Evolutionary conservation across 2,329 filamentous ascomycete genomes (phyloP), one percentile per base, ranked within the genome.

Genomic region (Lojkania enalia): DNA sequence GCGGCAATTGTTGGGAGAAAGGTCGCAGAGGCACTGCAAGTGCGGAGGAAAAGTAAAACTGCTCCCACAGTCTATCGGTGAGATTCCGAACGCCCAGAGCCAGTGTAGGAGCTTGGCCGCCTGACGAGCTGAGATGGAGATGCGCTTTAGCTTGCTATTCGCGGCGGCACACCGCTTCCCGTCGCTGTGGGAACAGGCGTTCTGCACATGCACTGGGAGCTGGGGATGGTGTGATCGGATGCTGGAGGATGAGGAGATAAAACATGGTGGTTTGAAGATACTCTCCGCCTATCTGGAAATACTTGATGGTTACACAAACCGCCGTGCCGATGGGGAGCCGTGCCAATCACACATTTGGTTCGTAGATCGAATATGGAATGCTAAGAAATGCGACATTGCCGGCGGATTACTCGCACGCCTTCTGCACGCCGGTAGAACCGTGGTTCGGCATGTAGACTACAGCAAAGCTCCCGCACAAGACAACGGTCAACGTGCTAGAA

Each of bases 291-390:
- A n/a, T n/a, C n/a, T n/a, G n/a, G n/a, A n/a, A n/a, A n/a, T n/a
- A n/a, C n/a, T n/a, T n/a, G 7, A n/a, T n/a, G 23, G 23, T 27
- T n/a, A 27, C 23, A 33, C 30, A 33, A 30, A 42, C 32, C 14
- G 18, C 31, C 31, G n/a, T 27, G 12, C 44, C 44, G 44, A 29
- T 32, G 39, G 44, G 39, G 44, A 48, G 32, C 44, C 44, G 44
- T 48, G 33, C 27, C 7, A 7, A n/a, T 9, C 30, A 33, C 7
- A 6, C 14, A 16, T n/a, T n/a, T n/a, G n/a, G n/a, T n/a, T n/a
- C n/a, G n/a, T n/a, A n/a, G n/a, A n/a, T n/a, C n/a, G n/a, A n/a
- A n/a, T n/a, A n/a, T n/a, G n/a, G n/a, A n/a, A n/a, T n/a, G n/a
- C n/a, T n/a, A n/a, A n/a, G n/a, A n/a, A n/a, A n/a, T n/a, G n/a